Evolutionary conservation across 129 eudicot genomes (phyloP), one percentile per base, ranked within the genome.

Genomic region (Erigeron canadensis): DNA sequence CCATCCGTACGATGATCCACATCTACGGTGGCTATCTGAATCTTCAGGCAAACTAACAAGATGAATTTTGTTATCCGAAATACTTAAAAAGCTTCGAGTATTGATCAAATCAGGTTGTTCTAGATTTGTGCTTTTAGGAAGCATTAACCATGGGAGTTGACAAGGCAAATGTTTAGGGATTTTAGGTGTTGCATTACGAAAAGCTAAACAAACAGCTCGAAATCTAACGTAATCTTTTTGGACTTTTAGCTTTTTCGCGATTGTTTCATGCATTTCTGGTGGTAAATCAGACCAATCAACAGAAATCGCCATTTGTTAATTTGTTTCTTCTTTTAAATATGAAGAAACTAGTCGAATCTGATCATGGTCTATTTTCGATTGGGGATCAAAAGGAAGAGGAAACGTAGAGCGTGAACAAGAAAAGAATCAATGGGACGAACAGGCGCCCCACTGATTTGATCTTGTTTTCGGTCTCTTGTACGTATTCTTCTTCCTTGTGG

Each of bases 1-100:
- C 88, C 88, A 88, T 19, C 97, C 96, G 54, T 77, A 76, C 3
- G 97, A 91, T 10, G 97, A 91, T 37, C 97, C 97, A 67, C 89
- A 82, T n/a, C 88, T 76, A 16, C 96, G 90, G 48, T 84, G 86
- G 51, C 71, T 67, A 44, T 18, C 61, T 5, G 90, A 75, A 73
- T 84, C 86, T 70, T 84, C 87, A 0, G 92, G 88, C 2, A 86
- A 75, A 39, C 18, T 50, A 67, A 88, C 66, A 46, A 61, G 71
- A 64, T 86, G 88, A 13, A 77, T 17, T 42, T 80, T 84, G 12
- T 70, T 61, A 28, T 75, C 81, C 4, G 80, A 56, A 6, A 85
- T 75, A 73, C 70, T 77, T 57, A 71, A 69, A 63, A 91, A 86
- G 12, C 58, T 60, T 23, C 95, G 79, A 7, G 65, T 70, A 46